phyloP scores from a whole-genome alignment of 768 basidiomycete species.

The Termitomyces eurrhizus region DNA sequence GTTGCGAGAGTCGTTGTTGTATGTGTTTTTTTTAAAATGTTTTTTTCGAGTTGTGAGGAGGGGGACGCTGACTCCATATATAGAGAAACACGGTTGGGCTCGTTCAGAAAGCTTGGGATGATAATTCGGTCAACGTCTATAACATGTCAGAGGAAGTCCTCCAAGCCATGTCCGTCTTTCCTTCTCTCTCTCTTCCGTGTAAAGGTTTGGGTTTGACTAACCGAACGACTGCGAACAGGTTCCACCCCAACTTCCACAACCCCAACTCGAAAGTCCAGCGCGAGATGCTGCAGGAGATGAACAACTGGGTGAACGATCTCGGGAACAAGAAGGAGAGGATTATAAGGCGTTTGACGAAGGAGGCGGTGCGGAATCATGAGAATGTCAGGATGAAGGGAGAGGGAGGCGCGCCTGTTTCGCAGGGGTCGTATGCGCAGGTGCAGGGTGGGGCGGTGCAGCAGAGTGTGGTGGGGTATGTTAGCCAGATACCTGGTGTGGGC shows the following conservation, averaged over 20 bases:
- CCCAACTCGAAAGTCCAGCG: conserved; percentile 59
- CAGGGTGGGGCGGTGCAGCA: conserved; percentile 49
- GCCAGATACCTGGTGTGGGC: conserved; percentile 43
- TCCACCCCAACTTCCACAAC: conserved; percentile 83
- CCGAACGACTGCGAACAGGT: conserved; percentile 34
- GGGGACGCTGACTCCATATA: no score
- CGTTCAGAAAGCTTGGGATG: conserved; percentile 84
- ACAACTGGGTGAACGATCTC: conserved; percentile 53
- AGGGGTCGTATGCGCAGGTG: conserved; percentile 45
- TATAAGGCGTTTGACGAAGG: conserved; percentile 56
- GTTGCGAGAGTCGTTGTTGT: conserved; percentile 69
- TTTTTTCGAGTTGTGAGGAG: no score
- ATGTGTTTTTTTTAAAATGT: conserved; percentile 16
- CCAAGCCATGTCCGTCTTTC: conserved; percentile 53
- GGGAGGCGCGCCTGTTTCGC: conserved; percentile 39
- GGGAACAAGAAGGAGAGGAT: conserved; percentile 43
- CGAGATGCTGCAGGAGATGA: conserved; percentile 72
- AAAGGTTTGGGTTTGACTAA: no score
- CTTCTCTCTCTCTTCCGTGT: neutral
- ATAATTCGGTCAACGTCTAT: conserved; percentile 54
- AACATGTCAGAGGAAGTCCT: conserved; percentile 58
- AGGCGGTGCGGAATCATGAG: conserved; percentile 66
- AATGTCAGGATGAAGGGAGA: conserved; percentile 60
- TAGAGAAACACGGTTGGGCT: conserved; percentile 61
- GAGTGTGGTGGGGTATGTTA: conserved; percentile 40